phyloP scores from a whole-genome alignment of 2,329 filamentous ascomycete species.

The Zasmidium citrigriseum region DNA sequence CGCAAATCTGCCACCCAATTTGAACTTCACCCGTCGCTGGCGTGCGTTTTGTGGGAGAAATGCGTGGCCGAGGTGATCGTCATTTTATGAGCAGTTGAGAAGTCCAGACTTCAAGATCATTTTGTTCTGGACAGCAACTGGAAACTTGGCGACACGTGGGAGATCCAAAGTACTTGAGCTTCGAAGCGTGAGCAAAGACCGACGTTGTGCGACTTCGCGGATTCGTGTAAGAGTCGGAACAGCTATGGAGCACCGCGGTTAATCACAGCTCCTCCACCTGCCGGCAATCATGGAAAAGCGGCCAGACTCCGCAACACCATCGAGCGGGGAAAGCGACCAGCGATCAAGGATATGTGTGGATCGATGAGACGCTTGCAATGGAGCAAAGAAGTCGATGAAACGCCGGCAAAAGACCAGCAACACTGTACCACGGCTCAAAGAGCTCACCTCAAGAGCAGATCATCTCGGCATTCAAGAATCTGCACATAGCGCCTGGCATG shows the following conservation, averaged over 20 bases:
- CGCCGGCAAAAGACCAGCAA: neutral
- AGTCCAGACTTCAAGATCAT: neutral
- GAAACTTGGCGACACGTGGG: neutral
- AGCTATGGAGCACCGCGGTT: no score
- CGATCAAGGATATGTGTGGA: no score
- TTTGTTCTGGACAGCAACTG: neutral
- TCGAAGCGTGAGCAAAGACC: no score
- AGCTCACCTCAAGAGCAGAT: neutral
- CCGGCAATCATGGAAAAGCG: no score
- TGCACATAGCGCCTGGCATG: constrained; percentile 24
- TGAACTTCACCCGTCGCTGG: neutral
- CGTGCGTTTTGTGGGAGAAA: neutral
- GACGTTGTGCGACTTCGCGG: no score
- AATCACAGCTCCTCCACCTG: no score
- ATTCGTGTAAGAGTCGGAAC: no score
- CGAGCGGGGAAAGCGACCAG: neutral
- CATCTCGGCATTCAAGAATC: constrained; percentile 19
- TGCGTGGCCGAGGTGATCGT: neutral
- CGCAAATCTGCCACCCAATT: neutral
- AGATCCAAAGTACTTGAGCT: no score
- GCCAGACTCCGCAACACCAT: no score
- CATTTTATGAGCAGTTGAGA: neutral
- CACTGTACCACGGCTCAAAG: neutral
- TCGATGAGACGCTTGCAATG: no score
- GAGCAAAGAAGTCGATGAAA: no score